Conservation (phyloP, 2,329 filamentous ascomycete genomes). For the Curvularia lunata region DNA sequence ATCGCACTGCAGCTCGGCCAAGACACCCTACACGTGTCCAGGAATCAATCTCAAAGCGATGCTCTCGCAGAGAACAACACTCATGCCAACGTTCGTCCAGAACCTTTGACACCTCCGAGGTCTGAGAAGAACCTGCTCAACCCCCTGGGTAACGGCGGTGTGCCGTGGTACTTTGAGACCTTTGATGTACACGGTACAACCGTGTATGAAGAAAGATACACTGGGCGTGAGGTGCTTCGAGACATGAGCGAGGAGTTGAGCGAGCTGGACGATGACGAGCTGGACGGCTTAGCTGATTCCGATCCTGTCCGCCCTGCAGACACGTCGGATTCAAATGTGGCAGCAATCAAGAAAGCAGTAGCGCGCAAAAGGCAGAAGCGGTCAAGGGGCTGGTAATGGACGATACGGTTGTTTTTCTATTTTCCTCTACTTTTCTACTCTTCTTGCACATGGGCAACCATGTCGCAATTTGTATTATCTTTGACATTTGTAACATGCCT, state of each 20-base stretch:
- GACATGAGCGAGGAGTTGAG: constrained; percentile 85
- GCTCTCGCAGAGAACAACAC: constrained; percentile 31
- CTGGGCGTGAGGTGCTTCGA: constrained; percentile 72
- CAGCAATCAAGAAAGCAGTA: constrained; percentile 36
- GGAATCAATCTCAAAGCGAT: constrained; percentile 21
- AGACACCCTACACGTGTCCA: constrained; percentile 33
- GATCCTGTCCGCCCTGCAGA: constrained; percentile 40
- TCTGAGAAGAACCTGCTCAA: constrained; percentile 60
- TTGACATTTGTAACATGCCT: constrained; percentile 30
- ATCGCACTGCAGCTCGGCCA: constrained; percentile 46
- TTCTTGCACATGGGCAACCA: constrained; percentile 17
- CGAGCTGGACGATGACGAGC: constrained; percentile 89
- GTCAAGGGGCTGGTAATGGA: constrained; percentile 32
- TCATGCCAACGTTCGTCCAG: constrained; percentile 28
- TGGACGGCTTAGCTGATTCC: constrained; percentile 64
- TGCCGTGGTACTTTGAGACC: constrained; percentile 85
- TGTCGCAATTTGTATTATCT: constrained; percentile 27
- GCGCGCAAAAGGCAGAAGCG: constrained; percentile 42
- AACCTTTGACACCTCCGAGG: constrained; percentile 70
- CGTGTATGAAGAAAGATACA: constrained; percentile 74
- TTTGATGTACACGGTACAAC: constrained; percentile 84
- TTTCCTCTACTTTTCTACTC: constrained; percentile 7
- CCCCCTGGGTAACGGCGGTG: constrained; percentile 64
- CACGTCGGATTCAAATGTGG: constrained; percentile 32
- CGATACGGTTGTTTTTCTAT: not conserved